Evolutionary conservation across 352 stramenopile species (phyloP), one percentile per base, ranked within the genome.

Genomic region (Pythium apleroticum): DNA sequence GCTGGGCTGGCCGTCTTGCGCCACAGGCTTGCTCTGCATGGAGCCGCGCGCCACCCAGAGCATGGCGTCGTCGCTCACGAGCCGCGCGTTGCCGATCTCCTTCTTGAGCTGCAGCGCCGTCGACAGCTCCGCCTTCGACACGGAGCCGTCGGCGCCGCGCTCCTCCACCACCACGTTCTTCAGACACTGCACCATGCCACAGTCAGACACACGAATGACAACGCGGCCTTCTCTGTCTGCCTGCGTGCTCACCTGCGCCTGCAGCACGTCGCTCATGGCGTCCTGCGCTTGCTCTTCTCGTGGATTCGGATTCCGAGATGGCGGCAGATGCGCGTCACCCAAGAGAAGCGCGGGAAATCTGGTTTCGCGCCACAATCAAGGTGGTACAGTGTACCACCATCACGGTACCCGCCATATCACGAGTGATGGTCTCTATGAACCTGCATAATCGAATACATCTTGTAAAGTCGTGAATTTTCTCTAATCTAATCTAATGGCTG

Each of bases 41-140:
- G 73, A 60, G n/a, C 73, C 71, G 27, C 80, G 70, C 0, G 73
- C 76, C 5, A 93, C 81, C 82, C 84, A 95, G 28, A 95, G 59
- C 69, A 93, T 78, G 2, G 64, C 63, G 49, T 93, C 86, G 20
- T 79, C 82, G 37, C 80, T 89, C 14, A 93, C 86, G 8, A 95
- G 69, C 0, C 86, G 81, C 57, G 86, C 86, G 27, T 95, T 95
- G 25, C 84, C 84, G 20, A 93, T 65, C 58, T 95, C 86, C 60
- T 92, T 93, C 61, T 88, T 89, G 41, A 95, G 72, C 20, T 80
- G 56, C 15, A 95, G 66, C 12, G 71, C 60, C 3, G 60, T 74
- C 52, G 75, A 66, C 20, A 93, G 69, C 24, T 69, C 69, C 31
- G 46, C 69, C 49, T 63, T 69, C 31, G 75, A 53, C 24, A 82